Percentiles rank a stretch among this genome's conserved stretches.
Evolutionary conservation across 768 basidiomycete genomes (phyloP).

Genomic region (Fibroporia radiculosa): DNA sequence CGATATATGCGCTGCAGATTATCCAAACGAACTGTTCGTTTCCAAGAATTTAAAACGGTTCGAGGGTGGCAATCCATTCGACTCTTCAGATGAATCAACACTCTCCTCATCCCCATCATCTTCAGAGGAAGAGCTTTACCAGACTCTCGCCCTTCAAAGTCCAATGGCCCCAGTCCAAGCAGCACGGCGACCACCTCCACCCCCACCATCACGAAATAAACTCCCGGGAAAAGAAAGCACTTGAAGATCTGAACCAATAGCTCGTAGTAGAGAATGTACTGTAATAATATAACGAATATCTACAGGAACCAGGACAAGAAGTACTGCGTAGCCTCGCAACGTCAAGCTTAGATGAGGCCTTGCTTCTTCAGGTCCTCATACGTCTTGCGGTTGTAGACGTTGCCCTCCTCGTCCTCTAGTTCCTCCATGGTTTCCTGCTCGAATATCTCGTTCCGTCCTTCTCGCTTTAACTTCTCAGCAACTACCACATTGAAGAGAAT

Average conservation of each 20-base stretch:
- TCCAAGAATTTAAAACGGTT: constrained; percentile 23
- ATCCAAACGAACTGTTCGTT: constrained; percentile 49
- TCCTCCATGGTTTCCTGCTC: constrained; percentile 96
- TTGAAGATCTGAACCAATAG: background rate
- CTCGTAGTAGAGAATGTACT: background rate
- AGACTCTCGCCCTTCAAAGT: constrained; percentile 62
- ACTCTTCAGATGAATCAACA: constrained; percentile 57
- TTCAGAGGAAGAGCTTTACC: constrained; percentile 81
- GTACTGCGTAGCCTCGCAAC: background rate
- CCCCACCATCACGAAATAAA: constrained; percentile 34
- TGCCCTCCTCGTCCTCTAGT: constrained; percentile 96
- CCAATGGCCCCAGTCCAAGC: constrained; percentile 41
- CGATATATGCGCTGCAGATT: constrained; percentile 43
- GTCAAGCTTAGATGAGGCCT: constrained; percentile 50
- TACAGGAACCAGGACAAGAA: background rate
- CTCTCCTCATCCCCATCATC: constrained; percentile 72
- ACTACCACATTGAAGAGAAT: constrained; percentile 38
- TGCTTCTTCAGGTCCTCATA: constrained; percentile 97
- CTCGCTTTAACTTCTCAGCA: constrained; percentile 94
- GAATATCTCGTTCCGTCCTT: constrained; percentile 91
- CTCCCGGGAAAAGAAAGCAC: constrained; percentile 5
- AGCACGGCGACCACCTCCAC: constrained; percentile 35
- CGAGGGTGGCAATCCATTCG: constrained; percentile 56
- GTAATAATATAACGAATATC: constrained; percentile 1
- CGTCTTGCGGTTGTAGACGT: constrained; percentile 97